Evolutionary conservation across 2,329 filamentous ascomycete genomes (phyloP).

Genomic region (Epicoccum sorghinum): DNA sequence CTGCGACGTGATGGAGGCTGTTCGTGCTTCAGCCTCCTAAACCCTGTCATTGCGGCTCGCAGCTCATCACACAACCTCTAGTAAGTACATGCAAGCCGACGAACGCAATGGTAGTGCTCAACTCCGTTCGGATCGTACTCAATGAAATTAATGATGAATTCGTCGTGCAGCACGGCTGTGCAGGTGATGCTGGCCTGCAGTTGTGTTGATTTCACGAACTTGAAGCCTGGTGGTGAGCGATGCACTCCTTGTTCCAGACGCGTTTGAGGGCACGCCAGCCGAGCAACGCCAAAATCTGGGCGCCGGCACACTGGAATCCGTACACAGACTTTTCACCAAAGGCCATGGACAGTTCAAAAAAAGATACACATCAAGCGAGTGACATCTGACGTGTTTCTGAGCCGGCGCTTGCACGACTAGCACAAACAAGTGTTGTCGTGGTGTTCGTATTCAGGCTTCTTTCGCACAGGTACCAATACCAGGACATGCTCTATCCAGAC

Average conservation of each 20-base stretch:
- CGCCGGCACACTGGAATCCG: constrained; percentile 26
- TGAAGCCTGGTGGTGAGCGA: constrained; percentile 32
- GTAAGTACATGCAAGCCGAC: background rate
- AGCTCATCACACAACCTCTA: constrained; percentile 5
- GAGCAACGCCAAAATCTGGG: constrained; percentile 12
- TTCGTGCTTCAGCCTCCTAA: constrained; percentile 45
- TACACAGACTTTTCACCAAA: constrained; percentile 13
- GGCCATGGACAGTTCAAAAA: background rate
- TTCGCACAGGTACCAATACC: background rate
- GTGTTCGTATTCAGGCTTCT: background rate
- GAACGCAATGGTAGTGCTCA: too few relatives aligned
- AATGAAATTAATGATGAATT: too few relatives aligned
- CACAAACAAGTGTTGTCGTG: background rate
- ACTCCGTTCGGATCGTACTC: too few relatives aligned
- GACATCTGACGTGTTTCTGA: background rate
- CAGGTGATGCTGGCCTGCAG: background rate
- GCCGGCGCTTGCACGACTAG: background rate
- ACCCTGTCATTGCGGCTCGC: constrained; percentile 29
- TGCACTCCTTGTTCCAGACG: constrained; percentile 42
- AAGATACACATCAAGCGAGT: background rate
- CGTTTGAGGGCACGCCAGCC: constrained; percentile 44
- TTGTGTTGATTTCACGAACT: constrained; percentile 22
- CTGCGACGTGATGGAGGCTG: constrained; percentile 47
- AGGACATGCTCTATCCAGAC: background rate
- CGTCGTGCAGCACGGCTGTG: background rate